Percentiles rank a stretch among this genome's conserved stretches.
Evolutionary conservation across 306 rosid species (phyloP).

Genomic region (Betula pendula): DNA sequence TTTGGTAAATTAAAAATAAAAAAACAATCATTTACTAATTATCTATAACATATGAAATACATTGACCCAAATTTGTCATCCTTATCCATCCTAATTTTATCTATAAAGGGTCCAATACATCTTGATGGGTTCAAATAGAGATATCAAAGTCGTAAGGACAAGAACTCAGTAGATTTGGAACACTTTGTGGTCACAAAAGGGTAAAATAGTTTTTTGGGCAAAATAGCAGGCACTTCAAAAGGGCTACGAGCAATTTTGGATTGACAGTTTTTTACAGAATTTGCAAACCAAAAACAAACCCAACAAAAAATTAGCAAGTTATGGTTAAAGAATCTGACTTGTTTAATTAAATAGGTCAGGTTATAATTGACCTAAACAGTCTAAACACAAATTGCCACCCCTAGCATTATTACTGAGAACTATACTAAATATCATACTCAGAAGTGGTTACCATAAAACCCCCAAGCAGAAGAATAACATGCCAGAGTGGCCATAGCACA

Average conservation of each 20-base stretch:
- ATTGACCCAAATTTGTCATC: neutral
- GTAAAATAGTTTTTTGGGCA: neutral
- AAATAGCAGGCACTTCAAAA: neutral
- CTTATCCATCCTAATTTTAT: neutral
- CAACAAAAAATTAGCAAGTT: no score
- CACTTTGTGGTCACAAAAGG: neutral
- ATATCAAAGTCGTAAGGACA: neutral
- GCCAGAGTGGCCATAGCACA: no score
- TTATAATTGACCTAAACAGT: no score
- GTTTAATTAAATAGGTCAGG: no score
- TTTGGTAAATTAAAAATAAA: neutral
- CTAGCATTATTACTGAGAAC: neutral
- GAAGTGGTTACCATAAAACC: no score
- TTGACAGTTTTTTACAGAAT: no score
- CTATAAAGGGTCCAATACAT: neutral
- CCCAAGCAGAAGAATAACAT: no score
- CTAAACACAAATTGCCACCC: no score
- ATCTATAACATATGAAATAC: neutral
- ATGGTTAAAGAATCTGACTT: no score
- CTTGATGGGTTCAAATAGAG: neutral
- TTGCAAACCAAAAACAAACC: no score
- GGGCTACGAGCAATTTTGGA: neutral
- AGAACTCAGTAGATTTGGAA: neutral
- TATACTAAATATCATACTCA: neutral
- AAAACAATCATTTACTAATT: neutral